Base-by-base conservation (phyloP, 2,329 filamentous ascomycete species). In the Cladophialophora immunda region DNA sequence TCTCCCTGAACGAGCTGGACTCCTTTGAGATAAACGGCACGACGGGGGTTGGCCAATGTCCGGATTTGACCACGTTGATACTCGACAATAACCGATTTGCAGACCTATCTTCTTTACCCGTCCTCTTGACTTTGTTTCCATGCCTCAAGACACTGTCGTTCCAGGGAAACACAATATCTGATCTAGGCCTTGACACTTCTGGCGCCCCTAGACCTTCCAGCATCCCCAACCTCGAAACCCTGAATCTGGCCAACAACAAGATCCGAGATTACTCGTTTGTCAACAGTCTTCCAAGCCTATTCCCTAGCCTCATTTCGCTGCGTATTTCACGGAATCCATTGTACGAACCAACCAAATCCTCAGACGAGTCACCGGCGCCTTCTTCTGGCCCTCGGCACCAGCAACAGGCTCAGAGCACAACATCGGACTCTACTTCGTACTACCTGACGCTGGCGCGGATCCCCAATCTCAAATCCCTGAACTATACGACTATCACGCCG, bases 301-400 rank as follows among this genome's bases (percentile, higher is more conserved):
- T 97, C 71, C 94, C 95, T 0, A 87, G 89, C 3, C 83, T 98
- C 6, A 84, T 81, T 13, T 89, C 88, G 36, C 86, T 99, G 45
- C 91, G 94, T 17, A 87, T 97, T 68, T 89, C 92, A 4, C 90
- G 93, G 75, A 98, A 98, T 72, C 94, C 94, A 4, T 84, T 98
- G 25, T 96, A 92, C 78, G 83, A 89, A 62, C 58, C 50, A 25
- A 27, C 30, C 11, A 27, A 34, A 5, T 9, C 19, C 25, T 45
- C 41, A 36, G 52, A 57, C 29, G 25, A 47, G 3, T 22, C 19
- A 22, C 13, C 19, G 11, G 50, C 36, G 6, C 13, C 32, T 2
- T 34, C 58, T 19, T 32, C 30, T 6, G 70, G 73, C 65, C 70
- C 22, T 25, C 59, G 61, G 25, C 25, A 17, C 7, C 56, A 25